Conservation (phyloP, 2,329 filamentous ascomycete species). For the Stachybotrys echinatus region DNA sequence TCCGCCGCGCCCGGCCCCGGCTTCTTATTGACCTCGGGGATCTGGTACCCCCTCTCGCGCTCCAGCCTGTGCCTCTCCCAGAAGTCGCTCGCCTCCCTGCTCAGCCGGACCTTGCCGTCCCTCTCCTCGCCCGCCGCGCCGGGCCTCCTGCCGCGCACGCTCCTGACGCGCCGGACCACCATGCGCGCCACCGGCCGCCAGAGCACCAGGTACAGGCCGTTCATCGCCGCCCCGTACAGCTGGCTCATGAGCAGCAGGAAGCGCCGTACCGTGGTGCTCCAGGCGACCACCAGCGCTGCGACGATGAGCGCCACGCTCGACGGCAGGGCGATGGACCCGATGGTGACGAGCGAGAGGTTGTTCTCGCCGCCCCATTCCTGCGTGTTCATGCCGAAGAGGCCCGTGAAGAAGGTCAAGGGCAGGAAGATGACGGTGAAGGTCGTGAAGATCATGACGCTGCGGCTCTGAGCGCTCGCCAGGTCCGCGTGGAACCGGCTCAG, state of each 20-base stretch:
- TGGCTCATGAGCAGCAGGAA: slow-evolving; percentile 19
- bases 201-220: slow-evolving; percentile 14
- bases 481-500: slow-evolving; percentile 59
- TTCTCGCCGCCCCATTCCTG: slow-evolving; percentile 51
- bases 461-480: slow-evolving; percentile 55
- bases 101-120: slow-evolving; percentile 10
- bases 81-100: slow-evolving; percentile 32
- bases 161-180: slow-evolving; percentile 8
- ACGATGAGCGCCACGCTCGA: slow-evolving; percentile 43
- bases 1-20: neutral
- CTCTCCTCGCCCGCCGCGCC: slow-evolving; percentile 8
- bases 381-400: slow-evolving; percentile 61
- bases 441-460: slow-evolving; percentile 62
- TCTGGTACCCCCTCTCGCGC: slow-evolving; percentile 31
- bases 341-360: slow-evolving; percentile 35
- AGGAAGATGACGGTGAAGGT: slow-evolving; percentile 59
- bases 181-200: slow-evolving; percentile 14
- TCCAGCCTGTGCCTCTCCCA: slow-evolving; percentile 34
- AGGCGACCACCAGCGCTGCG: slow-evolving; percentile 48
- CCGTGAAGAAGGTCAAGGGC: slow-evolving; percentile 60
- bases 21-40: slow-evolving; percentile 32
- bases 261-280: slow-evolving; percentile 40
- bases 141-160: slow-evolving; percentile 8
- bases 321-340: slow-evolving; percentile 44
- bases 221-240: slow-evolving; percentile 5